Evolutionary conservation across 2,329 filamentous ascomycete genomes (phyloP).

Genomic region (Polytolypa hystricis): DNA sequence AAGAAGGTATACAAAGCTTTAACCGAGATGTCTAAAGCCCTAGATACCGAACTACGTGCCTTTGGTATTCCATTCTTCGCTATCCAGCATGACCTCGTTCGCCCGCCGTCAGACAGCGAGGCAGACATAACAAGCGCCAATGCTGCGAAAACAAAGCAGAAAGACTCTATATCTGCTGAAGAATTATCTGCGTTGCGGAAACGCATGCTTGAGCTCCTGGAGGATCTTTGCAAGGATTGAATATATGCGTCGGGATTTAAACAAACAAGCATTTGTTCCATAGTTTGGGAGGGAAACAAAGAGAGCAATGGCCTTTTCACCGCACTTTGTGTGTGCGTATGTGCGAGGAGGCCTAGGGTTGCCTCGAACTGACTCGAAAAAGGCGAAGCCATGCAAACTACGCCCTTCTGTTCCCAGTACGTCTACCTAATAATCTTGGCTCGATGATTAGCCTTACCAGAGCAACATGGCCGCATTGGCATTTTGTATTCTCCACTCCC

Average conservation of each 20-base stretch:
- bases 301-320: no score
- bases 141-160: conserved; percentile 7
- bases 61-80: conserved; percentile 53
- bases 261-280: no score
- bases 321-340: no score
- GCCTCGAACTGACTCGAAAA: no score
- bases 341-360: no score
- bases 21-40: conserved; percentile 47
- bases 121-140: background rate
- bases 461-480: no score
- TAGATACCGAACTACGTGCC: conserved; percentile 43
- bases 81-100: conserved; percentile 35
- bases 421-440: no score
- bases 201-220: conserved; percentile 39
- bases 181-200: conserved; percentile 36
- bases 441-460: no score
- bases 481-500: no score
- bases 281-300: no score
- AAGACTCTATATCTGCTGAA: conserved; percentile 25
- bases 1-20: conserved; percentile 52
- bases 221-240: conserved; percentile 39
- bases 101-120: conserved; percentile 11
- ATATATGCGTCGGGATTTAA: background rate
- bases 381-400: no score
- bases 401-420: no score